These are phyloP conservation scores for Taiwanofungus camphoratus DNA, from an alignment of 1,284 basidiomycete genomes.

Conservation along the genomic window DNA sequence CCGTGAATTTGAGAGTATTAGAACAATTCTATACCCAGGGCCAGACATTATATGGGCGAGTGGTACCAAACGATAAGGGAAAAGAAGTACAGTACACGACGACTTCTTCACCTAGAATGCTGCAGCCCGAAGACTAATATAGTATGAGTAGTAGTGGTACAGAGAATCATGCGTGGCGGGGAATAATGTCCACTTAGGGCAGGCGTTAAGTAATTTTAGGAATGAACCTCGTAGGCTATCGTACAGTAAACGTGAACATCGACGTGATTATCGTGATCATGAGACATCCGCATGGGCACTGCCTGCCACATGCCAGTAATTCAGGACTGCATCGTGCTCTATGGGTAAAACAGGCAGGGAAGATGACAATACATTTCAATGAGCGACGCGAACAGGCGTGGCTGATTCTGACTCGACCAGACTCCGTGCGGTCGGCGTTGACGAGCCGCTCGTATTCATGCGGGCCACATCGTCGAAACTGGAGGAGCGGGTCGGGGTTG, in stretches of 20 bases:
- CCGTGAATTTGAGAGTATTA: too few relatives aligned
- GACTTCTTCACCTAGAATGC: background rate
- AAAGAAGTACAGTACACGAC: background rate
- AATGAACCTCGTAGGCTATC: background rate
- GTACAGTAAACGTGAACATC: background rate
- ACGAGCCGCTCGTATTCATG: slow-evolving; percentile 20
- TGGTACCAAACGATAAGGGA: background rate
- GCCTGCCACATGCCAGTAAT: background rate
- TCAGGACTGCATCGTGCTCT: background rate
- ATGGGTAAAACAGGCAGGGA: background rate
- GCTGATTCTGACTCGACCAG: slow-evolving; percentile 11
- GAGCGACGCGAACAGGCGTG: slow-evolving; percentile 13
- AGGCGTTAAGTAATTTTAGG: slow-evolving; percentile 10
- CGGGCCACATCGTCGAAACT: slow-evolving; percentile 28
- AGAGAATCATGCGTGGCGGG: slow-evolving; percentile 8
- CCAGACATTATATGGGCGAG: too few relatives aligned
- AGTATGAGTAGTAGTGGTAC: background rate
- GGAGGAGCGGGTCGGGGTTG: slow-evolving; percentile 25
- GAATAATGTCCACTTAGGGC: slow-evolving; percentile 13
- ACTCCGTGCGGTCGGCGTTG: slow-evolving; percentile 25
- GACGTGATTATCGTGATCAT: background rate
- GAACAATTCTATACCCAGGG: too few relatives aligned
- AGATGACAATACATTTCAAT: slow-evolving; percentile 7
- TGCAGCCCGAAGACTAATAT: background rate
- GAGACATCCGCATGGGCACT: background rate